Conservation (phyloP, 768 basidiomycete species). For the Podaxis sp. region DNA sequence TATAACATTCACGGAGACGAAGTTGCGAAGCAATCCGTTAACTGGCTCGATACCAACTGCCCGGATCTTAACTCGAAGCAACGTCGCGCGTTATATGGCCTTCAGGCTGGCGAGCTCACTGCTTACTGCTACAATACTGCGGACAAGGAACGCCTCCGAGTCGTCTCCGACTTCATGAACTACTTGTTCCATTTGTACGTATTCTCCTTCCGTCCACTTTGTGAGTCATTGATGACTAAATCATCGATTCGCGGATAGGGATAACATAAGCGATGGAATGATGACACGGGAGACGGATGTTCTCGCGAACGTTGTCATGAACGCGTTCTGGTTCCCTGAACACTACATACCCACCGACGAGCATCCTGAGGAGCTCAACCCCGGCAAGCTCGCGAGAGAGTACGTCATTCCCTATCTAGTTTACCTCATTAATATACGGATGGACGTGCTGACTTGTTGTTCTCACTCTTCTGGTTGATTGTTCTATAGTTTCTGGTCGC, state of each 20-base stretch:
- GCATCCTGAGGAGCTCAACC: slow-evolving; percentile 44
- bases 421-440: background rate
- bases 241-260: slow-evolving; percentile 30
- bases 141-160: slow-evolving; percentile 54
- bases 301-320: slow-evolving; percentile 67
- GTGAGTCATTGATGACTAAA: slow-evolving; percentile 13
- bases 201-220: slow-evolving; percentile 14
- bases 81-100: slow-evolving; percentile 47
- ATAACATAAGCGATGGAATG: slow-evolving; percentile 81
- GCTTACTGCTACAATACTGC: slow-evolving; percentile 62
- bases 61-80: slow-evolving; percentile 43
- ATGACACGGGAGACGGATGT: slow-evolving; percentile 58
- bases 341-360: slow-evolving; percentile 48
- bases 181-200: slow-evolving; percentile 54
- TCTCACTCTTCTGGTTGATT: slow-evolving; percentile 3
- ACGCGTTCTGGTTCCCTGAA: slow-evolving; percentile 58
- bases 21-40: slow-evolving; percentile 43
- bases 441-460: background rate
- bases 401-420: slow-evolving; percentile 32
- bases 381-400: slow-evolving; percentile 70
- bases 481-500: slow-evolving; percentile 59
- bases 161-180: slow-evolving; percentile 69
- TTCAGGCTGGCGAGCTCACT: slow-evolving; percentile 66
- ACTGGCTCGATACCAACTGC: slow-evolving; percentile 49
- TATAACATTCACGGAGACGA: slow-evolving; percentile 46